Conservation (phyloP, 164 flowering plant species). For the Vitis rupestris region DNA sequence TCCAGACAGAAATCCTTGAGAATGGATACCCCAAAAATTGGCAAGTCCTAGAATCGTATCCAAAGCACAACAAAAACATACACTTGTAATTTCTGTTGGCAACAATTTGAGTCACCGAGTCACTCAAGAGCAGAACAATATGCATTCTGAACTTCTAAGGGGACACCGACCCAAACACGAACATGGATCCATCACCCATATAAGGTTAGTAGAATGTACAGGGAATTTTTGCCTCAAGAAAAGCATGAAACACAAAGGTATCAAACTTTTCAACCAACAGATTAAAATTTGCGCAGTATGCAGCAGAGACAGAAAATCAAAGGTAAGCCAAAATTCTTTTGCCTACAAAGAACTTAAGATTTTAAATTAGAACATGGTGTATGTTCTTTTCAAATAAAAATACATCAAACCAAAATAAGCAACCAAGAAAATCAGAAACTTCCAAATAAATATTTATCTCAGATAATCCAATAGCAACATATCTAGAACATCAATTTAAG, state of each 20-base stretch:
- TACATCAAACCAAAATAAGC: background rate
- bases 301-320: background rate
- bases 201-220: background rate
- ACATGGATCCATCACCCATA: background rate
- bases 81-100: no score
- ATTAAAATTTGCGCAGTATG: background rate
- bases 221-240: background rate
- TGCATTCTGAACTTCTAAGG: no score
- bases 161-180: no score
- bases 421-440: background rate
- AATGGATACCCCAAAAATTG: no score
- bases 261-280: background rate
- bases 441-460: no score
- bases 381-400: background rate
- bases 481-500: no score
- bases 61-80: no score
- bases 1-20: no score
- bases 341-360: background rate
- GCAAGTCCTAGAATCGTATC: no score
- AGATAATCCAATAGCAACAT: no score
- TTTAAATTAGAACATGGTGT: background rate
- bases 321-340: background rate
- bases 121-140: no score
- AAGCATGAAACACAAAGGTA: background rate
- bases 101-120: no score